Base-by-base conservation (phyloP, 73 alveolate species). In the Breviolum minutum region DNA sequence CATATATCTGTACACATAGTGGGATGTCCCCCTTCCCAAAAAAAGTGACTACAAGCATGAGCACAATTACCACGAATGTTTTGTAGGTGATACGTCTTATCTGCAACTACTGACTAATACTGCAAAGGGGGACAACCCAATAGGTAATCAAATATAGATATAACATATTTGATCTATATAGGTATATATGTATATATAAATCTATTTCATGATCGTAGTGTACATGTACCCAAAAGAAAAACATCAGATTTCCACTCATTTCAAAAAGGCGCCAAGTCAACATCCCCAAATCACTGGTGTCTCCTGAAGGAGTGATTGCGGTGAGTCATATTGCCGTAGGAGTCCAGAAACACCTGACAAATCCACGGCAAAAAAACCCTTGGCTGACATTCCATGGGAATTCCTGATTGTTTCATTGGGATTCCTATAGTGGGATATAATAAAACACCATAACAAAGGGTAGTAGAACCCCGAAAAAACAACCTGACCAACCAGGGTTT, bases 241-340 rank as follows among this genome's bases (percentile, higher is more conserved):
- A 40, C 3, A 40, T 40, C 54, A 40, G 54, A 0, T 2, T 40
- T 40, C 54, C 54, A 40, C 54, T 40, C 63, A 79, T 30, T 27
- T 0, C 8, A 79, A 27, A 27, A 8, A 79, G 63, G 32, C n/a
- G n/a, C 11, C 61, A 27, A 8, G 64, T 63, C 87, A 30, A 0
- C 61, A 79, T 7, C 87, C 24, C 0, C 32, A 32, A 24, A 8
- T 26, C 63, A 19, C 29, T 9, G 10, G 13, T 6, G n/a, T 5
- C 63, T 89, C 96, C 96, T 89, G 68, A 26, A 89, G 96, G 68
- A 89, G 85, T 20, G 60, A 79, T 68, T 60, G 54, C 27, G 96
- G 96, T 11, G 68, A 63, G 62, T 73, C 85, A 54, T 89, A 89
- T 13, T 29, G 87, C 11, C 96, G 71, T 1, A 89, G 87, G 69